Evolutionary conservation across 2,329 filamentous ascomycete species (phyloP).

Genomic region (Cladobotryum protrusum): DNA sequence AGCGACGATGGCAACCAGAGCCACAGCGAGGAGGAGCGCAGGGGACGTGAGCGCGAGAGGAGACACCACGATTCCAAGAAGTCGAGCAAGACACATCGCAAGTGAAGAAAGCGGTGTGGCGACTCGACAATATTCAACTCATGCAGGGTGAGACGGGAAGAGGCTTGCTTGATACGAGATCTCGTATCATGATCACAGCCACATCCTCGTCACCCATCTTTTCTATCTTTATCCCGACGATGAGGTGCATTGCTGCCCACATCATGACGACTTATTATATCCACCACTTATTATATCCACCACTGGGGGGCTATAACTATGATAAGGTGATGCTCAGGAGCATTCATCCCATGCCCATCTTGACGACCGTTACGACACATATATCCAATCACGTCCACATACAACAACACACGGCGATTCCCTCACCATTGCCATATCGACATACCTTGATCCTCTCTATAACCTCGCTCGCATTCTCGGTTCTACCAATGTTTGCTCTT

Average conservation of each 20-base stretch:
- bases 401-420: too few species aligned
- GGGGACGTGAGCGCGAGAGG: conserved; percentile 34
- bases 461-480: neutral
- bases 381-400: too few species aligned
- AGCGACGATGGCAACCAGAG: conserved; percentile 31
- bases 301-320: too few species aligned
- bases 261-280: too few species aligned
- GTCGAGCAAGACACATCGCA: conserved; percentile 25
- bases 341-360: too few species aligned
- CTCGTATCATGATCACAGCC: neutral
- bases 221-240: neutral
- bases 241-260: too few species aligned
- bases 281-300: too few species aligned
- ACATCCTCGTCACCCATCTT: neutral
- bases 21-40: conserved; percentile 29
- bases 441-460: neutral
- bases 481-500: neutral
- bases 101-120: conserved; percentile 16
- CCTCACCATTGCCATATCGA: too few species aligned
- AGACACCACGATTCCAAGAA: conserved; percentile 18
- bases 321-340: too few species aligned
- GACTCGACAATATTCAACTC: neutral
- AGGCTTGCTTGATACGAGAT: conserved; percentile 1
- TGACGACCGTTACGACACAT: too few species aligned
- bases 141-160: neutral